Conservation (phyloP, 331 rosid species). For the Malus hybrid region DNA sequence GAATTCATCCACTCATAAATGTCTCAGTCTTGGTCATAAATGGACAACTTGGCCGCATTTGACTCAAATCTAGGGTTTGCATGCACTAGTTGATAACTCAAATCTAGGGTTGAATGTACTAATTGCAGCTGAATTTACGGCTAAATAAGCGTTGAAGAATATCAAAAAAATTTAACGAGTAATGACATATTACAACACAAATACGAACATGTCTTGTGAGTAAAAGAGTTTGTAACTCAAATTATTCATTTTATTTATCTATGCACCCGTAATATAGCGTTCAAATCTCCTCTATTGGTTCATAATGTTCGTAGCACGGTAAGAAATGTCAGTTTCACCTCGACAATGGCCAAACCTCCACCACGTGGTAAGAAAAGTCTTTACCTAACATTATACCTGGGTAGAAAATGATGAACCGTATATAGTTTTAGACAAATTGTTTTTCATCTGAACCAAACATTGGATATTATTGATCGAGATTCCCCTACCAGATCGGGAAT, state of each 20-base stretch:
- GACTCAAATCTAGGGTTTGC: neutral
- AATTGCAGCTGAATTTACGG: no score
- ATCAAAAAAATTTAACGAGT: no score
- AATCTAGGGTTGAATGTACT: neutral
- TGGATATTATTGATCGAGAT: slow-evolving; percentile 17
- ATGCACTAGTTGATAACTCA: neutral
- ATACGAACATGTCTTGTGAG: neutral
- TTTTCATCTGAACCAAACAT: slow-evolving; percentile 8
- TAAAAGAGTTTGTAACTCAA: no score
- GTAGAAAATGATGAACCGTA: no score
- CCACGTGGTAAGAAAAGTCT: neutral
- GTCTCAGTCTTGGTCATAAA: neutral
- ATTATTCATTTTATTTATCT: no score
- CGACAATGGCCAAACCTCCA: neutral
- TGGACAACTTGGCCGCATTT: neutral
- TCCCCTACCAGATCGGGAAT: slow-evolving; percentile 19
- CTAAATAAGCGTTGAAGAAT: neutral
- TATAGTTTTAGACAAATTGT: neutral
- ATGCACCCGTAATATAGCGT: no score
- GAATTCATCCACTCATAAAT: neutral
- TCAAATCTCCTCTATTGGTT: neutral
- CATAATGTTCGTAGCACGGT: neutral
- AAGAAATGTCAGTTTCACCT: neutral
- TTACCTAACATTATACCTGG: neutral
- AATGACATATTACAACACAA: neutral